These are phyloP conservation scores for Parathielavia hyrcaniae DNA, from an alignment of 495 filamentous ascomycete genomes.

Conservation along the genomic window DNA sequence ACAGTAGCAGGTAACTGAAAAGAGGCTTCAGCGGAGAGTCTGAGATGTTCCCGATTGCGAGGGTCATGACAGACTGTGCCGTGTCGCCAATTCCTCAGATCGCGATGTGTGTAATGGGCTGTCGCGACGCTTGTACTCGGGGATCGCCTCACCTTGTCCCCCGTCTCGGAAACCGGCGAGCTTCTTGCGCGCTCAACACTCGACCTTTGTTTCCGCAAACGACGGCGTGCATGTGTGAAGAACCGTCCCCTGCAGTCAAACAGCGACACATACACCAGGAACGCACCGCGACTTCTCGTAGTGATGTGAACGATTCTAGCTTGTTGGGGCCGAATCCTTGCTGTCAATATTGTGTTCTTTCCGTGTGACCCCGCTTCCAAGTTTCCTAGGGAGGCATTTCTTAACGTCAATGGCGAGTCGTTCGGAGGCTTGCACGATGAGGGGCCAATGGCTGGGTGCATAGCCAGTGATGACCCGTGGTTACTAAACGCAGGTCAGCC, in stretches of 20 bases:
- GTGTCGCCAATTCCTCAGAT: neutral
- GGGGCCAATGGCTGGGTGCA: neutral
- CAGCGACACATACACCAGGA: neutral
- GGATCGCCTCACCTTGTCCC: neutral
- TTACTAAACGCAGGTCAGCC: conserved; percentile 4
- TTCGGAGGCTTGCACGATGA: conserved; percentile 3
- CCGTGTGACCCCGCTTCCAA: neutral
- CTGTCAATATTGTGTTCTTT: neutral
- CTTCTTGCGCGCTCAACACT: neutral
- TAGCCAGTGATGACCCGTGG: neutral
- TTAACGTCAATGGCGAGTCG: neutral
- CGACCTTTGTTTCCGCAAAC: neutral
- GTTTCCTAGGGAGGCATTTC: neutral
- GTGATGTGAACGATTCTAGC: too few relatives aligned
- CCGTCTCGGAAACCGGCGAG: neutral
- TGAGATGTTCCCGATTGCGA: neutral
- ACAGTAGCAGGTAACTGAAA: too few relatives aligned
- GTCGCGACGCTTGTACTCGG: neutral
- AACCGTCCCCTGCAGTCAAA: neutral
- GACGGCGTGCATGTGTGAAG: conserved; percentile 5
- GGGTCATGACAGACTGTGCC: neutral
- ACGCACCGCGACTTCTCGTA: neutral
- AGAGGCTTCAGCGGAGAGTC: too few relatives aligned
- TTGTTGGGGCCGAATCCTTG: neutral
- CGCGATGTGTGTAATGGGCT: neutral